A percentile compares a stretch with the other conserved stretches of the same genome.
phyloP scores from a whole-genome alignment of 805 yeast genomes.

The Kodamaea leandrae region DNA sequence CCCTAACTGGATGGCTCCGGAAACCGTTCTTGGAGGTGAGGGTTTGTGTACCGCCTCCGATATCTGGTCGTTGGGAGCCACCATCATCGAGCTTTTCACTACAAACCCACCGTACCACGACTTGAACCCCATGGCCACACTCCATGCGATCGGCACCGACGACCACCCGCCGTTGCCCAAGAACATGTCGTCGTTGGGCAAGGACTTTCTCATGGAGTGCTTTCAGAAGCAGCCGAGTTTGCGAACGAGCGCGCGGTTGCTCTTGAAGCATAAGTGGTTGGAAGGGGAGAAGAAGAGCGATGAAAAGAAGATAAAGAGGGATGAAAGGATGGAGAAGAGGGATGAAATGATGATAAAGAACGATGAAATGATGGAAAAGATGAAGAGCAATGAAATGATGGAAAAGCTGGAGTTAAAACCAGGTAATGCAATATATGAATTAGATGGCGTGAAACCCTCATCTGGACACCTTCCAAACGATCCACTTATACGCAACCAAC shows the following conservation, averaged over 20 bases:
- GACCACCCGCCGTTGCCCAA: conserved; percentile 69
- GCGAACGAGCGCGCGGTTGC: conserved; percentile 53
- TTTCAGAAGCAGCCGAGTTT: conserved; percentile 66
- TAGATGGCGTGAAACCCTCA: too few species aligned
- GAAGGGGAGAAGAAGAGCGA: conserved; percentile 2
- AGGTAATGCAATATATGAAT: too few species aligned
- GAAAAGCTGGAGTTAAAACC: background rate
- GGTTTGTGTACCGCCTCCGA: conserved; percentile 89
- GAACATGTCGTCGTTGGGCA: conserved; percentile 38
- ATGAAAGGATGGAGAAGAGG: too few species aligned
- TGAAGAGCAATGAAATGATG: too few species aligned
- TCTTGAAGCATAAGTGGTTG: conserved; percentile 66
- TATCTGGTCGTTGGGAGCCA: conserved; percentile 94
- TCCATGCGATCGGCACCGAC: conserved; percentile 80
- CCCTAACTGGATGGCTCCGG: conserved; percentile 99
- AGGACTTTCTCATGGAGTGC: conserved; percentile 64
- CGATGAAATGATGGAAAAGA: too few species aligned
- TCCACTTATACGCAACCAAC: conserved; percentile 1
- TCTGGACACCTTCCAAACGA: too few species aligned
- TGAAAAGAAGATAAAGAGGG: conserved; percentile 10
- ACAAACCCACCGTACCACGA: conserved; percentile 87
- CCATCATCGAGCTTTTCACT: conserved; percentile 80
- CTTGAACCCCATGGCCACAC: conserved; percentile 70
- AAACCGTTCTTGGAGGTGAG: conserved; percentile 72
- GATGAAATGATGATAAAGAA: too few species aligned